phyloP scores from a whole-genome alignment of 768 basidiomycete species.

The Pulveroboletus frians region DNA sequence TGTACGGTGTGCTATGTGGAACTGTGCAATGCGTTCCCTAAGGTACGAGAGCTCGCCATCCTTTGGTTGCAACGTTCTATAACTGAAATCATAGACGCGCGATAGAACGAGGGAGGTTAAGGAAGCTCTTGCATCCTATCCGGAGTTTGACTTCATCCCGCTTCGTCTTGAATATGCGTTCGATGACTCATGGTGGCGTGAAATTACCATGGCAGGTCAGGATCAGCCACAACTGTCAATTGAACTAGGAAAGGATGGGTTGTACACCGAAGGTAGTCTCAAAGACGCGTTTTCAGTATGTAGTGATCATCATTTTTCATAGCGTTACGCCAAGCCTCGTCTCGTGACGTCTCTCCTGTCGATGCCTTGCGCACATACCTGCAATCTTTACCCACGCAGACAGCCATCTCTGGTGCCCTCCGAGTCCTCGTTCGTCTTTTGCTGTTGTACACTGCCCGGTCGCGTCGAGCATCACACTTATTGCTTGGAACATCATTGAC shows the following conservation, averaged over 20 bases:
- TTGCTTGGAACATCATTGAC: slow-evolving; percentile 79
- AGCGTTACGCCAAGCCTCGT: slow-evolving; percentile 23
- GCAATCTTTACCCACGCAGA: slow-evolving; percentile 65
- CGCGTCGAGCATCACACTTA: slow-evolving; percentile 63
- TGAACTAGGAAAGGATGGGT: slow-evolving; percentile 52
- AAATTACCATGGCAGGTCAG: slow-evolving; percentile 33
- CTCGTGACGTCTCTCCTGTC: slow-evolving; percentile 14
- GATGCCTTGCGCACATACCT: slow-evolving; percentile 48
- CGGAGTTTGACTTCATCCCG: slow-evolving; percentile 52
- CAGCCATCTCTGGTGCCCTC: slow-evolving; percentile 57
- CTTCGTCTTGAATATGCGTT: slow-evolving; percentile 74
- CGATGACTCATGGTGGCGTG: slow-evolving; percentile 60
- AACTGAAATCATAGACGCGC: slow-evolving; percentile 37
- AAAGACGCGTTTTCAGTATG: neutral
- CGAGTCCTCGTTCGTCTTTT: slow-evolving; percentile 61
- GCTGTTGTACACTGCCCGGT: slow-evolving; percentile 59
- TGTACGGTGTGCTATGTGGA: slow-evolving; percentile 69
- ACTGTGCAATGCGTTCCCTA: slow-evolving; percentile 53
- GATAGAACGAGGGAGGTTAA: slow-evolving; percentile 53
- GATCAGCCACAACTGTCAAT: slow-evolving; percentile 33
- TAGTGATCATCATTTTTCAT: slow-evolving; percentile 1
- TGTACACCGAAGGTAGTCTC: slow-evolving; percentile 26
- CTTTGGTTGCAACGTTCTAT: neutral
- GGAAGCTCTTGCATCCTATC: slow-evolving; percentile 42
- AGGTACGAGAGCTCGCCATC: slow-evolving; percentile 38